Conservation (phyloP, 2,329 filamentous ascomycete species). For the Fusarium incarnatum region DNA sequence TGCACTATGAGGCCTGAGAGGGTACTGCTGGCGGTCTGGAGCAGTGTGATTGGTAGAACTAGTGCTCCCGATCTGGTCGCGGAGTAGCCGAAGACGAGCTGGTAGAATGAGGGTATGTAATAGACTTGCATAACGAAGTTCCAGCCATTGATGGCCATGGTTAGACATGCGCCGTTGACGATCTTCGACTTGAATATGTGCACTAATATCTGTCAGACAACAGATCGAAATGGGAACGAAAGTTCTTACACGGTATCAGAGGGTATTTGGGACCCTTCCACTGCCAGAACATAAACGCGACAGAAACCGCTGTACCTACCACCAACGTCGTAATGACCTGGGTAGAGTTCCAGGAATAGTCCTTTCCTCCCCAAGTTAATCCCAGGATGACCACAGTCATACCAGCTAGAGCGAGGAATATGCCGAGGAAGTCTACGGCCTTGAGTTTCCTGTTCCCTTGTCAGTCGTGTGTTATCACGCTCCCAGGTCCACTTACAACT, state of each 20-base stretch:
- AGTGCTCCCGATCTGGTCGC: conserved; percentile 57
- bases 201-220: conserved; percentile 45
- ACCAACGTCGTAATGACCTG: conserved; percentile 67
- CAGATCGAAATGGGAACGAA: rapidly evolving
- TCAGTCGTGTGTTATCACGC: no score
- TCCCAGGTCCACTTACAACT: no score
- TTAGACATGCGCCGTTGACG: conserved; percentile 66
- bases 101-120: conserved; percentile 60
- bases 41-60: conserved; percentile 57
- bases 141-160: conserved; percentile 70
- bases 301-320: conserved; percentile 60
- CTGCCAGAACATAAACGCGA: conserved; percentile 65
- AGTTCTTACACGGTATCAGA: conserved; percentile 56
- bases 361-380: conserved; percentile 69
- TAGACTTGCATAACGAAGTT: conserved; percentile 69
- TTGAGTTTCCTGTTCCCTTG: conserved; percentile 55
- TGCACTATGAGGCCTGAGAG: conserved; percentile 64
- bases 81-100: conserved; percentile 58
- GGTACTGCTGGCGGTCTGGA: conserved; percentile 60
- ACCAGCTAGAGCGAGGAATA: conserved; percentile 58
- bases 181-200: conserved; percentile 66
- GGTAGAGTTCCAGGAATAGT: conserved; percentile 66
- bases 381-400: conserved; percentile 62
- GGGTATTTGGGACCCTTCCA: conserved; percentile 62
- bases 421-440: conserved; percentile 64